phyloP scores from a whole-genome alignment of 345 rosid genomes.

The Kandelia obovata region DNA sequence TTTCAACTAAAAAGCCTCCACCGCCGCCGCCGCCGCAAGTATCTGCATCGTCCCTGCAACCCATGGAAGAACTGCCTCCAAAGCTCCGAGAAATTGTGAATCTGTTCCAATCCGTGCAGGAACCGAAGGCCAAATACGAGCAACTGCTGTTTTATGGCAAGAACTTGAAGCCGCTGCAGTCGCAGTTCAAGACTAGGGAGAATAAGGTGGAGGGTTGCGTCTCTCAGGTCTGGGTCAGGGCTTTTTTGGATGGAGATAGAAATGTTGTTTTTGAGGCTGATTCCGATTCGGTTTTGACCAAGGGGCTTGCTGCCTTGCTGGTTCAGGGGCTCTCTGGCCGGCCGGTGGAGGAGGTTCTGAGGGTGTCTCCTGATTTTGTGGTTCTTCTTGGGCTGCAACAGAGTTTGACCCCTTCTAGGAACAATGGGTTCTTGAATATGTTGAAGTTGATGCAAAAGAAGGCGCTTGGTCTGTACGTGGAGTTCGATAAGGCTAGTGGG shows the following conservation, averaged over 20 bases:
- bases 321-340: constrained; percentile 80
- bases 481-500: constrained; percentile 35
- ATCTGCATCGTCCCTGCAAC: constrained; percentile 51
- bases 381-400: constrained; percentile 79
- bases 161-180: constrained; percentile 63
- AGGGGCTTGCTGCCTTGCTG: constrained; percentile 88
- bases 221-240: constrained; percentile 97
- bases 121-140: constrained; percentile 74
- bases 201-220: constrained; percentile 95
- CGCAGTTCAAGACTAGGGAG: constrained; percentile 62
- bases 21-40: constrained; percentile 15
- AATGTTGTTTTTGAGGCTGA: constrained; percentile 85
- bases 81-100: constrained; percentile 75
- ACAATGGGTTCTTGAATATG: constrained; percentile 92
- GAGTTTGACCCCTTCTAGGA: constrained; percentile 81
- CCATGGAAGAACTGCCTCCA: constrained; percentile 79
- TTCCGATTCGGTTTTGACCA: constrained; percentile 79
- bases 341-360: constrained; percentile 63
- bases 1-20: constrained; percentile 24
- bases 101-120: constrained; percentile 78
- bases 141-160: constrained; percentile 81
- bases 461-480: constrained; percentile 50
- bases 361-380: constrained; percentile 74
- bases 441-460: constrained; percentile 87
- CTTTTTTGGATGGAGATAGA: constrained; percentile 51